Percentiles rank a stretch among this genome's conserved stretches.
Conservation (phyloP, 371 early-diverging fungal species). For the Chytridium lagenaria region DNA sequence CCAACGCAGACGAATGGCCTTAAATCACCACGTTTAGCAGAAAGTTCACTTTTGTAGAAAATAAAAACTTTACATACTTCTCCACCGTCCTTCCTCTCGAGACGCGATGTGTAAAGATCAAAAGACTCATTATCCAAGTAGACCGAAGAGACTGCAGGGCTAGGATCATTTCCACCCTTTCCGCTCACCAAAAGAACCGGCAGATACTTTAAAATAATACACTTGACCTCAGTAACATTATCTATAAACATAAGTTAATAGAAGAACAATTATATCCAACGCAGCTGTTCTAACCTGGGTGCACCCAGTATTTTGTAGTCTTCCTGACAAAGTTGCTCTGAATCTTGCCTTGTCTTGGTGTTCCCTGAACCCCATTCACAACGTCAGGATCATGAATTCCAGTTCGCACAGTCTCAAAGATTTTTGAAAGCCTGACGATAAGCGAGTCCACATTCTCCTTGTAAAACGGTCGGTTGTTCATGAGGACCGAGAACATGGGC, state of each 20-base stretch:
- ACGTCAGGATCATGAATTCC: conserved; percentile 63
- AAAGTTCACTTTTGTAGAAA: not conserved
- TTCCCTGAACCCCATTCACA: conserved; percentile 53
- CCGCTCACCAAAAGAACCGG: conserved; percentile 94
- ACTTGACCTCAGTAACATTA: conserved; percentile 96
- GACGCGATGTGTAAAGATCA: conserved; percentile 88
- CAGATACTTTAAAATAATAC: conserved; percentile 89
- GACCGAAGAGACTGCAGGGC: conserved; percentile 94
- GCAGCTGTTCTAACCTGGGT: conserved; percentile 60
- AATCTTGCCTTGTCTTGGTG: conserved; percentile 57
- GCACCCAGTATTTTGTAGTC: conserved; percentile 98
- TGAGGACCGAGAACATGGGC: conserved; percentile 84
- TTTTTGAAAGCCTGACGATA: conserved; percentile 85
- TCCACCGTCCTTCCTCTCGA: conserved; percentile 94
- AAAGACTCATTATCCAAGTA: conserved; percentile 96
- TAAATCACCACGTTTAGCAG: not conserved
- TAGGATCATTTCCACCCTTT: conserved; percentile 79
- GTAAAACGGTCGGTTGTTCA: conserved; percentile 88
- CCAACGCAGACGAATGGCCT: conserved; percentile 85
- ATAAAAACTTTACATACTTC: conserved; percentile 50
- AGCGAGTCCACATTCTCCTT: conserved; percentile 90
- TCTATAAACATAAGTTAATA: conserved; percentile 54
- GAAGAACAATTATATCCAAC: not conserved
- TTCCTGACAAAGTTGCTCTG: conserved; percentile 76
- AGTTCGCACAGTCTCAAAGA: conserved; percentile 88